A percentile compares a stretch with the other conserved stretches of the same genome.
phyloP scores from a whole-genome alignment of 305 asterid species.

The Petunia hybrid region DNA sequence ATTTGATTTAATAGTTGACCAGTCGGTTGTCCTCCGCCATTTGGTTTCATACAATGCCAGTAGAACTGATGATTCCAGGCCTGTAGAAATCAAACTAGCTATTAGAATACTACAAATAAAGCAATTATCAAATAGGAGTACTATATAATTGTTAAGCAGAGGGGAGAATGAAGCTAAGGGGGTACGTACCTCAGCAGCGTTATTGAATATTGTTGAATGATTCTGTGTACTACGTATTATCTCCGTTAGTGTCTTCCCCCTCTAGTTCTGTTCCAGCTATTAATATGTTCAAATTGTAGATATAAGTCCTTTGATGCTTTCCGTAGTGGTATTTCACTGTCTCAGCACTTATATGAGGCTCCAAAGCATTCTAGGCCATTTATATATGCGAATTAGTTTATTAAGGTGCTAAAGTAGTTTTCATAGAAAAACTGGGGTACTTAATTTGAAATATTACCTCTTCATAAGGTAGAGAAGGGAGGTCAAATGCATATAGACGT shows the following conservation, averaged over 20 bases:
- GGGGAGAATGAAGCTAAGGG: no score
- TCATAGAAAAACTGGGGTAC: no score
- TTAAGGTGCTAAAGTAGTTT: no score
- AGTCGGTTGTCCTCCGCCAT: conserved; percentile 91
- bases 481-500: no score
- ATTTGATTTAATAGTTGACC: conserved; percentile 72
- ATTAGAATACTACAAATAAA: no score
- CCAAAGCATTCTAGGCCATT: conserved; percentile 94
- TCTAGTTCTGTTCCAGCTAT: conserved; percentile 84
- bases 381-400: no score
- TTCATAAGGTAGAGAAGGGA: no score
- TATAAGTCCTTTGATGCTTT: conserved; percentile 88
- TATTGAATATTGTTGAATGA: conserved; percentile 88
- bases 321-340: conserved; percentile 96
- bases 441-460: no score
- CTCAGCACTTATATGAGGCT: conserved; percentile 90
- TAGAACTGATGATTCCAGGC: conserved; percentile 94
- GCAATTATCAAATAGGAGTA: no score
- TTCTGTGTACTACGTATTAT: conserved; percentile 67
- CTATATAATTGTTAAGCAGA: no score
- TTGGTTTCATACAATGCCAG: conserved; percentile 97
- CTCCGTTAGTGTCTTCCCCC: conserved; percentile 64
- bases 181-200: conserved; percentile 99
- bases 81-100: conserved; percentile 37
- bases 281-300: conserved; percentile 92